phyloP scores from a whole-genome alignment of 1,139 yeast genomes.

The Fermentozyma sake region DNA sequence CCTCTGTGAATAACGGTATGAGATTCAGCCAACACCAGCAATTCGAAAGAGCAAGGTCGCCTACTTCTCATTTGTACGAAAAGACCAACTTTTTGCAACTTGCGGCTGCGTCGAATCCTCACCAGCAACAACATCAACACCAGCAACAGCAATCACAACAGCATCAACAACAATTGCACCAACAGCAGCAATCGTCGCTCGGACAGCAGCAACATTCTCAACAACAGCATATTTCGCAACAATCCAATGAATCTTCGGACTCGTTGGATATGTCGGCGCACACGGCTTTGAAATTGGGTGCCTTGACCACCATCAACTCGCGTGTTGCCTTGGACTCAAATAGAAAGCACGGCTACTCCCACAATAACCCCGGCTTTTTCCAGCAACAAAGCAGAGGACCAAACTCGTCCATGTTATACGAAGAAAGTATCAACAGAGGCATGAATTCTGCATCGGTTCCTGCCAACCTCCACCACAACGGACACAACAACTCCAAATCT shows the following conservation, averaged over 20 bases:
- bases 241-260: constrained; percentile 13
- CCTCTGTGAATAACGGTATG: no score
- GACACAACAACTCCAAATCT: constrained; percentile 2
- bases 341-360: constrained; percentile 29
- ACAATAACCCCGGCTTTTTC: constrained; percentile 5
- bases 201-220: constrained; percentile 3
- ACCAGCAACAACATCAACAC: constrained; percentile 10
- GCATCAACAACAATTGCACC: constrained; percentile 2
- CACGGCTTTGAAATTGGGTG: constrained; percentile 53
- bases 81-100: constrained; percentile 43
- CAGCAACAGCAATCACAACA: constrained; percentile 3
- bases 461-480: constrained; percentile 17
- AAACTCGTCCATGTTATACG: constrained; percentile 16
- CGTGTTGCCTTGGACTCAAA: constrained; percentile 56
- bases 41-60: constrained; percentile 38
- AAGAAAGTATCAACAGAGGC: constrained; percentile 34
- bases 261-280: constrained; percentile 37
- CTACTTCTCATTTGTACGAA: constrained; percentile 43
- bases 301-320: constrained; percentile 58
- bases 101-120: constrained; percentile 28
- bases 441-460: constrained; percentile 40
- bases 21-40: constrained; percentile 20
- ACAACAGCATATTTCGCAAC: constrained; percentile 4
- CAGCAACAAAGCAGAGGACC: no score
- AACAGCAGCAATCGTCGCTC: constrained; percentile 1